Evolutionary conservation across 768 basidiomycete genomes (phyloP).

Genomic region (Pilatotrama ljubarskyi): DNA sequence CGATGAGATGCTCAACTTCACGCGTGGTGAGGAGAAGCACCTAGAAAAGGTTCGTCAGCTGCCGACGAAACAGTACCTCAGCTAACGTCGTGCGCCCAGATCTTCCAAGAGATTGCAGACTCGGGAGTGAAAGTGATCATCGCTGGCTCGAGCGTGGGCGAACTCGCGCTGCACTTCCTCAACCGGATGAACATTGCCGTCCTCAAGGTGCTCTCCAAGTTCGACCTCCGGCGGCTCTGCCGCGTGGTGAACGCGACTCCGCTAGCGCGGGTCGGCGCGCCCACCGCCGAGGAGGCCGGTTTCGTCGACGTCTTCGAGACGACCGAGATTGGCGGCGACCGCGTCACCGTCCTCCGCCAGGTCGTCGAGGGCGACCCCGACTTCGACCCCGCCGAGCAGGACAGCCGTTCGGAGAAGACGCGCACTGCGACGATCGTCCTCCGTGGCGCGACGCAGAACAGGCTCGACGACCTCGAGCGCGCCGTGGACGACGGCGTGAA

Average conservation of each 20-base stretch:
- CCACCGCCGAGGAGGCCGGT: slow-evolving; percentile 95
- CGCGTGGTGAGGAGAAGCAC: slow-evolving; percentile 93
- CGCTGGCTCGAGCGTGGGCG: slow-evolving; percentile 90
- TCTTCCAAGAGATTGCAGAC: slow-evolving; percentile 95
- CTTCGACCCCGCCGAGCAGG: slow-evolving; percentile 45
- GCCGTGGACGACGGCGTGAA: slow-evolving; percentile 97
- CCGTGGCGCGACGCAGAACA: slow-evolving; percentile 92
- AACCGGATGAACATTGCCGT: slow-evolving; percentile 93
- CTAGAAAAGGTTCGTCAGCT: slow-evolving; percentile 94
- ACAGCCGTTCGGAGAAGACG: slow-evolving; percentile 62
- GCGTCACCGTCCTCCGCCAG: slow-evolving; percentile 95
- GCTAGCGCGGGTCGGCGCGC: slow-evolving; percentile 92
- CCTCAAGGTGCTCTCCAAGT: slow-evolving; percentile 96
- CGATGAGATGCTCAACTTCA: slow-evolving; percentile 97
- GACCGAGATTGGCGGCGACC: slow-evolving; percentile 94
- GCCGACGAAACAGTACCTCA: too few species aligned
- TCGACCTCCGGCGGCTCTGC: slow-evolving; percentile 91
- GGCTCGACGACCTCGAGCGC: slow-evolving; percentile 92
- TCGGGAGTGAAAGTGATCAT: slow-evolving; percentile 93
- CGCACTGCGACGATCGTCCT: slow-evolving; percentile 93
- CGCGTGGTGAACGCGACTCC: slow-evolving; percentile 97
- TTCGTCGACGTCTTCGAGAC: slow-evolving; percentile 93
- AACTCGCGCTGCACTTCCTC: slow-evolving; percentile 96
- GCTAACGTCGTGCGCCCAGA: too few species aligned
- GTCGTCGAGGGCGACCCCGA: slow-evolving; percentile 64